Percentiles rank a stretch among this genome's conserved stretches.
Evolutionary conservation across 345 rosid species (phyloP).

Genomic region (Hibiscus mutabilis): DNA sequence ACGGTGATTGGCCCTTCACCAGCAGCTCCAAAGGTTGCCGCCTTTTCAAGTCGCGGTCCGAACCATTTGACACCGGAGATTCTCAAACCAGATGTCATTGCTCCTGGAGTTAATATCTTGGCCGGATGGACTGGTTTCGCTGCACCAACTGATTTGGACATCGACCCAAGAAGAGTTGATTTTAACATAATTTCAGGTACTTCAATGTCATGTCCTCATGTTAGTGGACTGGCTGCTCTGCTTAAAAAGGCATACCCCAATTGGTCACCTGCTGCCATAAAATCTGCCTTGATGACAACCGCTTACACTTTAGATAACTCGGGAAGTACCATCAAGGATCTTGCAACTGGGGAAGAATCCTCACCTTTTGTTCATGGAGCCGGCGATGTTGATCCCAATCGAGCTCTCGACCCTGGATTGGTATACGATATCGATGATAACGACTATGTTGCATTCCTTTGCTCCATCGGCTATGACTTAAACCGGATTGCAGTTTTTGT

Average conservation of each 20-base stretch:
- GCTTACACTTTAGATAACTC: slow-evolving; percentile 65
- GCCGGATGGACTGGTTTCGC: slow-evolving; percentile 78
- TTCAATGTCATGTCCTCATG: slow-evolving; percentile 92
- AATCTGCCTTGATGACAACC: slow-evolving; percentile 74
- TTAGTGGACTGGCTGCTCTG: slow-evolving; percentile 74
- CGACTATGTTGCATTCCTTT: slow-evolving; percentile 65
- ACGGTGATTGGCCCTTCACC: slow-evolving; percentile 45
- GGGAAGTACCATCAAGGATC: slow-evolving; percentile 60
- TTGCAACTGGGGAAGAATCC: slow-evolving; percentile 56
- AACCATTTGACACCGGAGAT: slow-evolving; percentile 50
- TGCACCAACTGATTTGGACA: slow-evolving; percentile 51
- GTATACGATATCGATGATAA: slow-evolving; percentile 49
- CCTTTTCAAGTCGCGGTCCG: slow-evolving; percentile 81
- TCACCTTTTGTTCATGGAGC: slow-evolving; percentile 69
- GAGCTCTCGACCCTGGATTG: slow-evolving; percentile 74
- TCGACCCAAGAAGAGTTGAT: slow-evolving; percentile 55
- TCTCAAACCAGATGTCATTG: slow-evolving; percentile 79
- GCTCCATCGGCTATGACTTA: slow-evolving; percentile 61
- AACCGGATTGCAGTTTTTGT: slow-evolving; percentile 49
- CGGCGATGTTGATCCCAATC: slow-evolving; percentile 83
- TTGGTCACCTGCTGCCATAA: slow-evolving; percentile 74
- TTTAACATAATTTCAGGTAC: slow-evolving; percentile 85
- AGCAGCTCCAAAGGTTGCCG: slow-evolving; percentile 62
- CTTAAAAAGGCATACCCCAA: slow-evolving; percentile 54
- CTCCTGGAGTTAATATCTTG: slow-evolving; percentile 77